A percentile compares a stretch with the other conserved stretches of the same genome.
Evolutionary conservation across 768 basidiomycete species (phyloP).

Genomic region (Dioszegia aurantiaca): DNA sequence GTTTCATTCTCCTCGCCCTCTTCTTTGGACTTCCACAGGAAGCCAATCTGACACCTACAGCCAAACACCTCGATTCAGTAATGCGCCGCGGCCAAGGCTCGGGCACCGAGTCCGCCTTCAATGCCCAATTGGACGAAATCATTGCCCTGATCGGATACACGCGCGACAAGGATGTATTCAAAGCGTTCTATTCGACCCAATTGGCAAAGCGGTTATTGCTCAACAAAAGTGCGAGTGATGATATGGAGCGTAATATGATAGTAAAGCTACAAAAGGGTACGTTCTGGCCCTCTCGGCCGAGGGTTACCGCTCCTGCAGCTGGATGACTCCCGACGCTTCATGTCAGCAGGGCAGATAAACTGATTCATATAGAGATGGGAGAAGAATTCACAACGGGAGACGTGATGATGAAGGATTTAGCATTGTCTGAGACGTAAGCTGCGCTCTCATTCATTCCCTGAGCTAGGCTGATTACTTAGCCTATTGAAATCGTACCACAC

Average conservation of each 20-base stretch:
- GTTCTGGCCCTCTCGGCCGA: too few relatives aligned
- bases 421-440: slow-evolving; percentile 53
- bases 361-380: slow-evolving; percentile 63
- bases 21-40: background rate
- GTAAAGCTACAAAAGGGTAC: slow-evolving; percentile 69
- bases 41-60: slow-evolving; percentile 48
- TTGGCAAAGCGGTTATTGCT: slow-evolving; percentile 87
- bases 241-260: slow-evolving; percentile 82
- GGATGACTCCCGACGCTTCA: background rate
- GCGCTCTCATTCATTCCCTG: too few relatives aligned
- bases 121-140: slow-evolving; percentile 83
- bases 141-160: slow-evolving; percentile 92
- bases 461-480: slow-evolving; percentile 57
- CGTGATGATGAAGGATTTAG: slow-evolving; percentile 90
- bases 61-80: slow-evolving; percentile 79
- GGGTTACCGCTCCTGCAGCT: too few relatives aligned
- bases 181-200: slow-evolving; percentile 93
- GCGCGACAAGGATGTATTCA: slow-evolving; percentile 94
- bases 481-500: slow-evolving; percentile 43
- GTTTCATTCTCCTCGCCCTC: slow-evolving; percentile 16
- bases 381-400: slow-evolving; percentile 92
- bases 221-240: slow-evolving; percentile 89
- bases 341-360: background rate
- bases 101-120: slow-evolving; percentile 78
- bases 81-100: slow-evolving; percentile 83